These are phyloP conservation scores for Boletus mariae DNA, from an alignment of 1,284 basidiomycete genomes.

Conservation along the genomic window DNA sequence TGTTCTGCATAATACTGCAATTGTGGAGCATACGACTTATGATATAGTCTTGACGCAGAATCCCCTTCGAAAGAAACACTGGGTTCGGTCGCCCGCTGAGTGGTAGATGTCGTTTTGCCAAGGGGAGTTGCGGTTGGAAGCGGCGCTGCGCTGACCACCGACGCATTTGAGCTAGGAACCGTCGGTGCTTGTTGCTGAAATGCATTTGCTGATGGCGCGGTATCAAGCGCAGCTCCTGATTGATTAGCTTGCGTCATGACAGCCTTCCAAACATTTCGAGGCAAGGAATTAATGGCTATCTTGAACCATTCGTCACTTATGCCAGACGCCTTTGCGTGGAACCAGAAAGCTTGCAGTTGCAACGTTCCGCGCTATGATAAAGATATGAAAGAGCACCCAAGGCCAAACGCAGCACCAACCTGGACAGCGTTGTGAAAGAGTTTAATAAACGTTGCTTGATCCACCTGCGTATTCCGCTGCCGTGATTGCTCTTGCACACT, in stretches of 20 bases:
- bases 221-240: neutral
- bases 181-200: neutral
- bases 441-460: constrained; percentile 19
- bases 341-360: constrained; percentile 13
- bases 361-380: constrained; percentile 16
- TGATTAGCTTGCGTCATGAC: constrained; percentile 7
- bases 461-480: neutral
- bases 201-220: neutral
- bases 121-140: neutral
- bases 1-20: constrained; percentile 24
- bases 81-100: neutral
- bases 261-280: constrained; percentile 13
- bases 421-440: constrained; percentile 22
- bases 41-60: neutral
- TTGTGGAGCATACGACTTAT: constrained; percentile 15
- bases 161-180: neutral
- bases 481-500: constrained; percentile 4
- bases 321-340: constrained; percentile 15
- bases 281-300: constrained; percentile 20
- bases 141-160: neutral
- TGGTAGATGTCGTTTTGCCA: neutral
- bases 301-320: constrained; percentile 22
- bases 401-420: constrained; percentile 15
- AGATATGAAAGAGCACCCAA: constrained; percentile 4
- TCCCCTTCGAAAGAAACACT: neutral